Evolutionary conservation across 805 yeast species (phyloP).

Genomic region (Yarrowia yakushimensis): DNA sequence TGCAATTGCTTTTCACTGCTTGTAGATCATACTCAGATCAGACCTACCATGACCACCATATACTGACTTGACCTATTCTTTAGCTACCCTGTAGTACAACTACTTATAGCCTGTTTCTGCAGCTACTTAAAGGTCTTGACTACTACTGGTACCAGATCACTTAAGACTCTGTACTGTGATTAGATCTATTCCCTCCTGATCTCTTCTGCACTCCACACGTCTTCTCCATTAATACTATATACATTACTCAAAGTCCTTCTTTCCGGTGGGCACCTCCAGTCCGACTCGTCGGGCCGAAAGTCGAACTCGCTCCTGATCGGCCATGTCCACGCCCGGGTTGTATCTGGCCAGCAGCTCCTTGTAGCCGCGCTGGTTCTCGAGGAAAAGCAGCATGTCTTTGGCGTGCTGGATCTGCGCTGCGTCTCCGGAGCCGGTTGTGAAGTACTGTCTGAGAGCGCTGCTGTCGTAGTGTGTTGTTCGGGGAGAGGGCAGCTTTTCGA

Average conservation of each 20-base stretch:
- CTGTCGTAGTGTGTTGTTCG: conserved; percentile 28
- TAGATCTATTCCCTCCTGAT: no score
- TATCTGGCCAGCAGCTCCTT: conserved; percentile 77
- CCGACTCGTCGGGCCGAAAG: conserved; percentile 90
- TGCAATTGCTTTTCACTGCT: no score
- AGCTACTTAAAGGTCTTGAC: no score
- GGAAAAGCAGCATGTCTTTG: conserved; percentile 57
- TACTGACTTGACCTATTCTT: no score
- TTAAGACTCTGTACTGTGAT: no score
- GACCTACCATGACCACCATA: no score
- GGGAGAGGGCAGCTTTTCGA: conserved; percentile 6
- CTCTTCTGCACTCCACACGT: no score
- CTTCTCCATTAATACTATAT: conserved; percentile 17
- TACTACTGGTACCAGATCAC: no score
- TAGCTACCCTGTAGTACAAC: no score
- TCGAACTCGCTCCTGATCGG: conserved; percentile 72
- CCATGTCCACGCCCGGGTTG: conserved; percentile 76
- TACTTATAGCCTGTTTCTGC: no score
- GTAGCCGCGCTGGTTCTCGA: conserved; percentile 72
- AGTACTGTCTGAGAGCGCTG: conserved; percentile 28
- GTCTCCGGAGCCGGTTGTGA: conserved; percentile 25
- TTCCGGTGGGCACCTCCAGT: conserved; percentile 55
- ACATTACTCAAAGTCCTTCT: conserved; percentile 20
- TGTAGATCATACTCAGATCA: no score
- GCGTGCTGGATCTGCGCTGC: conserved; percentile 42